Base-by-base conservation (phyloP, 495 filamentous ascomycete genomes). In the Tuber umbilicatum region DNA sequence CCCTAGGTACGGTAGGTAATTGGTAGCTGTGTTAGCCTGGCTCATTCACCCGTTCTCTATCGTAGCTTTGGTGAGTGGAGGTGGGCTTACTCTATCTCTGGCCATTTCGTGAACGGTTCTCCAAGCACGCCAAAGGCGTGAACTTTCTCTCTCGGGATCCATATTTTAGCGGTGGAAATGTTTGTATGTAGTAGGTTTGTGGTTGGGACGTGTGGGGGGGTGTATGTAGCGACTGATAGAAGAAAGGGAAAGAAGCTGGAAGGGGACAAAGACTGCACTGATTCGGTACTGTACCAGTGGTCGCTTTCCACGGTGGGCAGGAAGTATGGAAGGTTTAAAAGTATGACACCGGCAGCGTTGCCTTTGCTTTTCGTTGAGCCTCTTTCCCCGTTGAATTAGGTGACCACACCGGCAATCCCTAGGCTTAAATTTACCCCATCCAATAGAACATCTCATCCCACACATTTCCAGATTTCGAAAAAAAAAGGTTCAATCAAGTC, bases 61-160 rank as follows among this genome's bases (percentile, higher is more conserved):
- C 35, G 12, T 16, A 38, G 41, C 38, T n/a, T 27, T 5, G 5
- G 55, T 39, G 70, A 5, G 38, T 9, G 17, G 55, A 37, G 64
- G 74, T 31, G 64, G 31, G 79, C 88, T 71, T 86, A 94, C 92
- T 78, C 93, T 86, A 81, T 97, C 93, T 73, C 87, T 86, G 42
- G 93, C 90, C 93, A 97, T 93, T 86, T 96, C 91, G 82, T 94
- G 90, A 73, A 93, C 89, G 3, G 93, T 97, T 82, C 89, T 86
- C 90, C 92, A 94, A 80, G 91, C 92, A 84, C 93, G 91, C 93
- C 93, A 97, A 70, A 94, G 88, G 76, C 88, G 87, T 74, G 90
- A 89, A 76, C 90, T 85, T 81, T 91, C 89, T 83, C 90, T 88
- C 73, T 90, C 88, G 79, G 89, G 86, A 69, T 90, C 89, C 77